A percentile compares a stretch with the other conserved stretches of the same genome.
phyloP scores from a whole-genome alignment of 1,284 basidiomycete species.

The Austroboletus novae-zelandiae region DNA sequence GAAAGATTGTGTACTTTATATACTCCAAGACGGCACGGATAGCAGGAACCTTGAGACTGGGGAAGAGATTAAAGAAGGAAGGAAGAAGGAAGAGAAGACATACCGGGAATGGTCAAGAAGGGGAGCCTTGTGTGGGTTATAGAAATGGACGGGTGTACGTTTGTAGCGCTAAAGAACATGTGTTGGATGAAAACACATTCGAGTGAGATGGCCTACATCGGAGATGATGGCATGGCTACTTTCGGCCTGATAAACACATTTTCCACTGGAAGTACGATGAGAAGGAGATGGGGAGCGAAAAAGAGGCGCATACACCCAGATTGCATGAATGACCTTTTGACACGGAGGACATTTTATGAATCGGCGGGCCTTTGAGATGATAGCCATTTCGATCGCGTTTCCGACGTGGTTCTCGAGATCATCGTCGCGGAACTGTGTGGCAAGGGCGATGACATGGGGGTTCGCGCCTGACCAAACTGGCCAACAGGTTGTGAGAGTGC shows the following conservation, averaged over 20 bases:
- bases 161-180: constrained; percentile 76
- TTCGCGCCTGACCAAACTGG: constrained; percentile 84
- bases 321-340: constrained; percentile 83
- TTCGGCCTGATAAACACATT: constrained; percentile 86
- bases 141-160: constrained; percentile 87
- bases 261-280: constrained; percentile 51
- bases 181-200: not conserved
- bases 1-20: constrained; percentile 51
- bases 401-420: constrained; percentile 78
- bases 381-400: constrained; percentile 90
- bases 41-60: constrained; percentile 87
- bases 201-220: constrained; percentile 53
- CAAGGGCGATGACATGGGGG: constrained; percentile 55
- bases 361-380: constrained; percentile 77
- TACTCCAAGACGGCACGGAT: constrained; percentile 90
- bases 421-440: constrained; percentile 70
- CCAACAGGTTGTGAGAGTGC: constrained; percentile 86
- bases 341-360: constrained; percentile 87
- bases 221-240: constrained; percentile 84
- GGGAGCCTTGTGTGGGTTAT: constrained; percentile 91
- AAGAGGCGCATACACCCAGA: constrained; percentile 59
- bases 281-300: not conserved
- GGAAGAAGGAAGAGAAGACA: constrained; percentile 10
- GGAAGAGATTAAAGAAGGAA: not conserved
- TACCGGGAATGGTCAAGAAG: constrained; percentile 90